Conservation (phyloP, 176 grass and related monocot genomes). For the Eragrostis curvula region DNA sequence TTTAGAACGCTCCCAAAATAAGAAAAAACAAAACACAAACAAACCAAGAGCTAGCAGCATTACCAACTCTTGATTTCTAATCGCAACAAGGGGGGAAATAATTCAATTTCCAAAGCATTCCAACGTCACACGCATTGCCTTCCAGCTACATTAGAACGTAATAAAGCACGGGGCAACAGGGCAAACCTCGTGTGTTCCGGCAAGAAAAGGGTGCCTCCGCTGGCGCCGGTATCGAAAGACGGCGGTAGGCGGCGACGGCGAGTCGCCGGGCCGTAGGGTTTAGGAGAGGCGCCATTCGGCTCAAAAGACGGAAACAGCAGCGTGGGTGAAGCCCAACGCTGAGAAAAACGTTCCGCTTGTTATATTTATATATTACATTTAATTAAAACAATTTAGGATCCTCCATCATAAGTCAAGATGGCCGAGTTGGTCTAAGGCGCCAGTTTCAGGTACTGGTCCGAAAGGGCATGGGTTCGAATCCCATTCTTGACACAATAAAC, state of each 20-base stretch:
- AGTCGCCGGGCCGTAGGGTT: slow-evolving; percentile 37
- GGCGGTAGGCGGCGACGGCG: slow-evolving; percentile 9
- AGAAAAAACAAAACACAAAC: background rate
- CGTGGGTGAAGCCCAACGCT: background rate
- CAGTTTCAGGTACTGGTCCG: slow-evolving; percentile 95
- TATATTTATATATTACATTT: no score
- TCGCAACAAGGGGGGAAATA: background rate
- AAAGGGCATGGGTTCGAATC: slow-evolving; percentile 61
- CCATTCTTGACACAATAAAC: slow-evolving; percentile 46
- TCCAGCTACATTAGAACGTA: background rate
- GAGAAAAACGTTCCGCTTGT: no score
- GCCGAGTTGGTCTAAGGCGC: slow-evolving; percentile 99
- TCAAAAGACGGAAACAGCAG: background rate
- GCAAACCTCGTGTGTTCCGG: slow-evolving; percentile 25
- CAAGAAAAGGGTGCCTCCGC: background rate
- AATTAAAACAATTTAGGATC: no score
- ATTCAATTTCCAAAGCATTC: background rate
- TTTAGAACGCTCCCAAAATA: background rate
- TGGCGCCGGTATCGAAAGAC: background rate
- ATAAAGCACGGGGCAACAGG: background rate
- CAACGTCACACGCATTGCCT: background rate
- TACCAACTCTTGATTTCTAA: background rate
- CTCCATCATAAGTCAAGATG: no score
- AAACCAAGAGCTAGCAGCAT: background rate
- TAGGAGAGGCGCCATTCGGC: slow-evolving; percentile 41